Evolutionary conservation across 2,329 filamentous ascomycete species (phyloP).

Genomic region (Cercospora canescens): DNA sequence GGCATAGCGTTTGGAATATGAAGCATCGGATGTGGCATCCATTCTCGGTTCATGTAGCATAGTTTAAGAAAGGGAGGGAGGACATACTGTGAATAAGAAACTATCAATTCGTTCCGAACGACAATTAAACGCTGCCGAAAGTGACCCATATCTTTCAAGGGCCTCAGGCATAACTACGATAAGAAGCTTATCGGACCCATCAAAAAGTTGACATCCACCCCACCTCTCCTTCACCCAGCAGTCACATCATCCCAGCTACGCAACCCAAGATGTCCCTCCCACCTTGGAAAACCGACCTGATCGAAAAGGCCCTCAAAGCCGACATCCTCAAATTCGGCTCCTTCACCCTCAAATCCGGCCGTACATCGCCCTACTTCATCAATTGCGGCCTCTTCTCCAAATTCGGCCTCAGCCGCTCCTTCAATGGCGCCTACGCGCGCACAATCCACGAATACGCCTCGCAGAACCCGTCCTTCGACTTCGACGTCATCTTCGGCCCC

Average conservation of each 20-base stretch:
- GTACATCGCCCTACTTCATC: conserved; percentile 94
- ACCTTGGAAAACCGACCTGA: conserved; percentile 71
- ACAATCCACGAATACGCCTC: conserved; percentile 52
- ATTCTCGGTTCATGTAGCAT: conserved; percentile 6
- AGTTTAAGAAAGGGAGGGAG: neutral
- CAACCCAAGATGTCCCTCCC: conserved; percentile 26
- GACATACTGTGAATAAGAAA: neutral
- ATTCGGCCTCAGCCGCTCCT: conserved; percentile 72
- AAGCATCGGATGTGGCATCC: neutral
- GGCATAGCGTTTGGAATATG: neutral
- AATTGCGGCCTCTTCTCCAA: conserved; percentile 91
- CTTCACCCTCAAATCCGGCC: conserved; percentile 90
- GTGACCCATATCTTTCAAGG: neutral
- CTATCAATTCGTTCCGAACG: neutral
- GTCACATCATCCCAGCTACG: neutral
- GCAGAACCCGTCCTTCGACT: conserved; percentile 50
- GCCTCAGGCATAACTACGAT: conserved; percentile 3
- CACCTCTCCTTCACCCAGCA: neutral
- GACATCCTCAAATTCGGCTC: conserved; percentile 77
- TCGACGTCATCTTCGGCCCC: conserved; percentile 89
- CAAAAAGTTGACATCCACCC: conserved; percentile 1
- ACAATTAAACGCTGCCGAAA: neutral
- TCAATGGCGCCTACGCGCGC: conserved; percentile 77
- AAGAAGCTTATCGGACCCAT: conserved; percentile 1
- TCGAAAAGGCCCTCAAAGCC: conserved; percentile 66